These are phyloP conservation scores for Syzygium aromaticum DNA, from an alignment of 345 rosid genomes.

Conservation along the genomic window DNA sequence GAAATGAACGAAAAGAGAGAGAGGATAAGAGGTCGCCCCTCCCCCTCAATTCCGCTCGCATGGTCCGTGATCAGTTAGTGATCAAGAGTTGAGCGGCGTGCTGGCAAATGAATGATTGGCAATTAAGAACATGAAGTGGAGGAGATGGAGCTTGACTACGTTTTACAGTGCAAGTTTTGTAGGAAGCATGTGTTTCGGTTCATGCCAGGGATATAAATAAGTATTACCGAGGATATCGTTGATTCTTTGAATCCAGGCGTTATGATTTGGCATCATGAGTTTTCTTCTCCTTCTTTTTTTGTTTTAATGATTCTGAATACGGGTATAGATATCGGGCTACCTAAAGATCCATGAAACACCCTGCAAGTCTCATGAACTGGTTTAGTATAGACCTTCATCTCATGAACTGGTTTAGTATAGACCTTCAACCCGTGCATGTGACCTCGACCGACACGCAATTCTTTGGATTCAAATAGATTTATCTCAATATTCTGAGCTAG, in stretches of 20 bases:
- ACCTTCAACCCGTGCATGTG: background rate
- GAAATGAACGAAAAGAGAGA: background rate
- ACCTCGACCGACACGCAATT: background rate
- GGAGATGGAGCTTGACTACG: background rate
- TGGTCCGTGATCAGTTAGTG: background rate
- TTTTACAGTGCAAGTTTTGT: background rate
- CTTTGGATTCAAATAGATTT: background rate
- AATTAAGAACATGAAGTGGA: background rate
- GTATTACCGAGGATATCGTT: background rate
- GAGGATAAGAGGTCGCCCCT: background rate
- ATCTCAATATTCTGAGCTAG: background rate
- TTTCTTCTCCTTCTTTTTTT: background rate
- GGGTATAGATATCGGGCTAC: fast-evolving
- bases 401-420: background rate
- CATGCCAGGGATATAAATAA: background rate
- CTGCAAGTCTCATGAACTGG: background rate
- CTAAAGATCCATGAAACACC: background rate
- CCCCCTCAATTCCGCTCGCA: background rate
- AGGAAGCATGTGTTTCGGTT: background rate
- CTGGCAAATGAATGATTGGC: background rate
- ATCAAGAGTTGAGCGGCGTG: background rate
- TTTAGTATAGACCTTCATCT: background rate
- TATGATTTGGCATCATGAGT: background rate
- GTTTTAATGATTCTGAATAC: background rate
- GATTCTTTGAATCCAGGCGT: fast-evolving